Evolutionary conservation across 2,329 filamentous ascomycete genomes (phyloP).

Genomic region (Aureobasidium namibiae): DNA sequence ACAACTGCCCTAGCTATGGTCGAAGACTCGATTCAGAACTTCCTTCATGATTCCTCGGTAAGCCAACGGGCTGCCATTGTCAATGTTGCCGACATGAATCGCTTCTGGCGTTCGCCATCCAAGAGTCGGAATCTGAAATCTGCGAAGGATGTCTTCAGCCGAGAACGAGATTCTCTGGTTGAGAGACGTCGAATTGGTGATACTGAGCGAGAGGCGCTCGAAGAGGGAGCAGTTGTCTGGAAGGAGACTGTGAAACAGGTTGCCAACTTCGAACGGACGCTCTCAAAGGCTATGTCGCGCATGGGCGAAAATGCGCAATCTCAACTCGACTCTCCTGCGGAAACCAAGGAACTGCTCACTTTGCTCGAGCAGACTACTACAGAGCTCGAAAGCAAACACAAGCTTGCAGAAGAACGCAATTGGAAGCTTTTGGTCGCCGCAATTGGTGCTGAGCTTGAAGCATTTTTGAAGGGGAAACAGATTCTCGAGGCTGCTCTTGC

Average conservation of each 20-base stretch:
- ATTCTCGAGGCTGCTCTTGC: slow-evolving; percentile 41
- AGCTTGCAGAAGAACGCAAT: slow-evolving; percentile 49
- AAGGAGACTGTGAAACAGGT: slow-evolving; percentile 52
- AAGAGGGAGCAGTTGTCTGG: slow-evolving; percentile 62
- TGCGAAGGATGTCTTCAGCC: slow-evolving; percentile 63
- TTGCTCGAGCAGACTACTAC: slow-evolving; percentile 51
- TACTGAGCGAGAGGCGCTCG: slow-evolving; percentile 55
- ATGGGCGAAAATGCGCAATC: slow-evolving; percentile 10
- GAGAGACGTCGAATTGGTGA: slow-evolving; percentile 49
- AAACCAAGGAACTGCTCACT: slow-evolving; percentile 33
- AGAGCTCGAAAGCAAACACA: slow-evolving; percentile 47
- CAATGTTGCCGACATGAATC: not conserved
- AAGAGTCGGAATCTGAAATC: slow-evolving; percentile 61
- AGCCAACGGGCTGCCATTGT: not conserved
- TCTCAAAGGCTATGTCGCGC: slow-evolving; percentile 48
- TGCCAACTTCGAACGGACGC: slow-evolving; percentile 55
- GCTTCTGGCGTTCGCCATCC: slow-evolving; percentile 45
- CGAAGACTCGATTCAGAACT: slow-evolving; percentile 51
- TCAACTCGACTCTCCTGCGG: slow-evolving; percentile 11
- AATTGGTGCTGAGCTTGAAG: slow-evolving; percentile 65
- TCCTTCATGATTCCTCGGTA: slow-evolving; percentile 38
- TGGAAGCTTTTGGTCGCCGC: slow-evolving; percentile 72
- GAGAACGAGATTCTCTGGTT: slow-evolving; percentile 51
- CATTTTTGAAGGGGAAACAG: slow-evolving; percentile 52
- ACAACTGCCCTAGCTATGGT: slow-evolving; percentile 58